phyloP scores from a whole-genome alignment of 1,284 basidiomycete genomes.

The Hemileia vastatrix region DNA sequence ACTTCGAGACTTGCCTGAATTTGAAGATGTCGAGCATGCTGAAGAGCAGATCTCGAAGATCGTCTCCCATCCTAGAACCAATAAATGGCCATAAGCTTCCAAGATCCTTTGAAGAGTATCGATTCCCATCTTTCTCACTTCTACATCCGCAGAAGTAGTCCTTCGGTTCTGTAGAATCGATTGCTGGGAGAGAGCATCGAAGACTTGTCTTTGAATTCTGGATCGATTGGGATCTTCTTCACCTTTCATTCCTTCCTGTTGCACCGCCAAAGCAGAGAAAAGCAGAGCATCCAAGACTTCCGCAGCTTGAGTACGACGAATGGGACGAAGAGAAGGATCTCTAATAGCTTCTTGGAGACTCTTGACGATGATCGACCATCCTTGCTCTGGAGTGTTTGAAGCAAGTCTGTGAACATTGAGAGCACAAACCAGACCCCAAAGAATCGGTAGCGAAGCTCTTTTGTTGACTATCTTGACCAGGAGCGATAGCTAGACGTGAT shows the following conservation, averaged over 20 bases:
- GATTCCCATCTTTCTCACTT: conserved; percentile 72
- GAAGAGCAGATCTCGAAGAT: conserved; percentile 76
- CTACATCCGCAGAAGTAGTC: conserved; percentile 47
- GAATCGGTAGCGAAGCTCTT: background rate
- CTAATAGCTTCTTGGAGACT: conserved; percentile 25
- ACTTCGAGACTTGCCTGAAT: conserved; percentile 32
- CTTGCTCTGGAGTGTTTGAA: conserved; percentile 23
- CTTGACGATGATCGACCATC: conserved; percentile 27
- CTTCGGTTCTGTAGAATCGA: conserved; percentile 54
- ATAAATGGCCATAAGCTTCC: conserved; percentile 77
- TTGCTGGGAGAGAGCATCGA: conserved; percentile 70
- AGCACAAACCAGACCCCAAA: conserved; percentile 27
- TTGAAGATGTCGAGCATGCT: conserved; percentile 56
- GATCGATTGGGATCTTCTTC: conserved; percentile 49
- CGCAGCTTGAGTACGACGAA: conserved; percentile 67
- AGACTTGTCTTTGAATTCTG: conserved; percentile 65
- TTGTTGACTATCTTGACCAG: background rate
- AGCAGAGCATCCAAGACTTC: conserved; percentile 72
- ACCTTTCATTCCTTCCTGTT: conserved; percentile 49
- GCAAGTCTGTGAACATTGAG: conserved; percentile 31
- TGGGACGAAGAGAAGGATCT: conserved; percentile 11
- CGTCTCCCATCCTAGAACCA: conserved; percentile 80
- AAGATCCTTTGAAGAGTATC: conserved; percentile 80
- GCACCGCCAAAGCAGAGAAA: conserved; percentile 53
- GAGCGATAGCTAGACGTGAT: background rate